Conservation (phyloP, 1,139 yeast species). For the Protomyces gravidus region DNA sequence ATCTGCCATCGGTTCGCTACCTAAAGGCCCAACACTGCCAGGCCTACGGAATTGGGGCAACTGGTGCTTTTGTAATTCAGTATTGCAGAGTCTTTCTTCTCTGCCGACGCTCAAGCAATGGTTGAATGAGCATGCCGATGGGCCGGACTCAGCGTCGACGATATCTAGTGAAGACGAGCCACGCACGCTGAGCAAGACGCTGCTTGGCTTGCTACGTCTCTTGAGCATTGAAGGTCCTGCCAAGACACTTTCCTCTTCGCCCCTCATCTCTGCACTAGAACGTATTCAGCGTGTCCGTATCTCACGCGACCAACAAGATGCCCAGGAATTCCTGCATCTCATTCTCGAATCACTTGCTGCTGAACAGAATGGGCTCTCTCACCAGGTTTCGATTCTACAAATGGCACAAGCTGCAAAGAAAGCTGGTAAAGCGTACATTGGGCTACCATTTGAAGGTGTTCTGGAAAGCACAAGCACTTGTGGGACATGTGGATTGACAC, state of each 20-base stretch:
- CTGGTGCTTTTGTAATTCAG: conserved; percentile 24
- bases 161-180: not conserved
- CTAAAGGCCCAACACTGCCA: conserved; percentile 20
- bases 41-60: conserved; percentile 26
- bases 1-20: conserved; percentile 4
- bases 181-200: conserved; percentile 8
- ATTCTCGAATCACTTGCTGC: conserved; percentile 24
- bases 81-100: conserved; percentile 12
- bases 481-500: conserved; percentile 1
- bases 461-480: conserved; percentile 7
- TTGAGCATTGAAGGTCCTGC: conserved; percentile 16
- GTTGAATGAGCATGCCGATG: conserved; percentile 10
- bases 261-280: conserved; percentile 19
- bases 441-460: conserved; percentile 19
- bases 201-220: conserved; percentile 11
- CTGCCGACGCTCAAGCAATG: conserved; percentile 11
- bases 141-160: not conserved
- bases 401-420: conserved; percentile 1
- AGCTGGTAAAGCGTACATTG: conserved; percentile 5
- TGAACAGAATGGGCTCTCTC: conserved; percentile 12
- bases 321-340: conserved; percentile 24
- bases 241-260: conserved; percentile 16
- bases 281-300: conserved; percentile 10
- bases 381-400: conserved; percentile 13
- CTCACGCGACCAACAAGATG: conserved; percentile 27